phyloP scores from a whole-genome alignment of 306 rosid genomes.

The apple (Malus domestica) region DNA sequence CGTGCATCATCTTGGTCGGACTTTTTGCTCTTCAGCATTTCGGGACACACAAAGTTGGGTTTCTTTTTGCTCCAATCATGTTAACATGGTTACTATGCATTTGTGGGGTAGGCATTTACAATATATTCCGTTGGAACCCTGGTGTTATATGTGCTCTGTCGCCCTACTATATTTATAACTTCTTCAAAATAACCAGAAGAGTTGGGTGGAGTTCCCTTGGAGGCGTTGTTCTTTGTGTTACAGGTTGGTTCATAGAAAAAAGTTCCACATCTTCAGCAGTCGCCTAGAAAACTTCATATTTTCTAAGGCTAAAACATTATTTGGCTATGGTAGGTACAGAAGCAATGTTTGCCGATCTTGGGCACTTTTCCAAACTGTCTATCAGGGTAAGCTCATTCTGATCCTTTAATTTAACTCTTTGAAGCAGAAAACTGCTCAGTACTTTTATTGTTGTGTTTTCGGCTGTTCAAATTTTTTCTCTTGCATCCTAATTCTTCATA shows the following conservation, averaged over 20 bases:
- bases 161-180: slow-evolving; percentile 9
- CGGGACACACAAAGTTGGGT: slow-evolving; percentile 19
- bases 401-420: not conserved
- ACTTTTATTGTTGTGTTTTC: not conserved
- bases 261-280: not conserved
- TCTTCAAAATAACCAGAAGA: slow-evolving; percentile 14
- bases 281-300: not conserved
- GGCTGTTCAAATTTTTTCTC: not conserved
- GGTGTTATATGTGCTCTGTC: slow-evolving; percentile 12
- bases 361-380: slow-evolving; percentile 26
- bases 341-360: slow-evolving; percentile 34
- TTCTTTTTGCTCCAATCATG: slow-evolving; percentile 25
- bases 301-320: not conserved
- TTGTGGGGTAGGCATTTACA: slow-evolving; percentile 18
- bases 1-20: slow-evolving; percentile 18
- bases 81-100: slow-evolving; percentile 14
- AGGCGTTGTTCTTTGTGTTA: slow-evolving; percentile 19
- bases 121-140: slow-evolving; percentile 18
- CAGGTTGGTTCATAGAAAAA: not conserved
- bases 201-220: slow-evolving; percentile 20
- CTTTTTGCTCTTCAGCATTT: slow-evolving; percentile 21
- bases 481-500: not conserved
- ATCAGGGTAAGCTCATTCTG: slow-evolving; percentile 2
- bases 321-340: slow-evolving; percentile 16
- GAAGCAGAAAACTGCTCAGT: not conserved